Conservation (phyloP, 2,329 filamentous ascomycete species). For the Tetracladium maxilliforme region DNA sequence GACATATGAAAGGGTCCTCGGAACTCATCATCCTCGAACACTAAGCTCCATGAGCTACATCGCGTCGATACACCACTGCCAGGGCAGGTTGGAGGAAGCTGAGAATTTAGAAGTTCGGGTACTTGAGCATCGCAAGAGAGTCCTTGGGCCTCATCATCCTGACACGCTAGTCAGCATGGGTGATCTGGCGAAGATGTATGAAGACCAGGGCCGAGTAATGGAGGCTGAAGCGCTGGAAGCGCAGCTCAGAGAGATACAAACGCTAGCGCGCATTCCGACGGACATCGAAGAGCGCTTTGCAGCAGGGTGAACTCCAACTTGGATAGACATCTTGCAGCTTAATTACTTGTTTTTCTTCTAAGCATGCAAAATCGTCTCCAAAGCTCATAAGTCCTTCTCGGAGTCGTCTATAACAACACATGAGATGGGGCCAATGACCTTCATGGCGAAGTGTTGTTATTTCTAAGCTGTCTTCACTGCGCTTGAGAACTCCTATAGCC, state of each 20-base stretch:
- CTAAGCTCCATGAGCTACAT: background rate
- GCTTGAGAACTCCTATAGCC: no score
- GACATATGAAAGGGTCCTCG: background rate
- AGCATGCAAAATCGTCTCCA: no score
- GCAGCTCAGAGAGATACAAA: background rate
- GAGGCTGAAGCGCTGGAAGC: constrained; percentile 2
- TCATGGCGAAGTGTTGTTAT: no score
- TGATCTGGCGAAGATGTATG: constrained; percentile 1
- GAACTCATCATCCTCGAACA: background rate
- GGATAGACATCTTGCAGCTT: no score
- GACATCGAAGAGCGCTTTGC: no score
- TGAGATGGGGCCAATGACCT: no score
- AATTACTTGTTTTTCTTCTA: no score
- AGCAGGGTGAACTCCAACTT: no score
- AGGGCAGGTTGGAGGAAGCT: constrained; percentile 1
- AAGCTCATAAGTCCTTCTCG: no score
- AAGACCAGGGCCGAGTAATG: background rate
- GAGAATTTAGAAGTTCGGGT: background rate
- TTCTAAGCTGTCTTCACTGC: no score
- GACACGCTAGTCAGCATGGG: constrained; percentile 1
- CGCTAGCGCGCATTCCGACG: no score
- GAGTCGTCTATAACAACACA: no score
- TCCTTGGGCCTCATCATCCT: constrained; percentile 1
- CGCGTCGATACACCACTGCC: background rate
- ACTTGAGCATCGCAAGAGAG: background rate